Percentiles rank a stretch among this genome's conserved stretches.
phyloP scores from a whole-genome alignment of 805 yeast species.

The Saccharomycopsis sp. region DNA sequence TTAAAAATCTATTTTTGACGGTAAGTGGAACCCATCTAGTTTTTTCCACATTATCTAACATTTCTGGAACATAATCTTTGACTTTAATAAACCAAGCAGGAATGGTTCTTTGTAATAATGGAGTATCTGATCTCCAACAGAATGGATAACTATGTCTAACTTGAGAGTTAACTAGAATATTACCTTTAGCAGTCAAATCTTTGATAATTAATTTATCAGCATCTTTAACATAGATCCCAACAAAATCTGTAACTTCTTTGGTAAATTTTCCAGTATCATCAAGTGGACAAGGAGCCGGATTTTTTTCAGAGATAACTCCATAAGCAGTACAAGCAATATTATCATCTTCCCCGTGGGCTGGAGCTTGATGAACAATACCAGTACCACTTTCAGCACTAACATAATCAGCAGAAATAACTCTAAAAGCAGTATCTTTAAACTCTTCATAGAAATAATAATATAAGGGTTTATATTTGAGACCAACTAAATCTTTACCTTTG shows the following conservation, averaged over 20 bases:
- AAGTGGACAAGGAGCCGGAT: constrained; percentile 84
- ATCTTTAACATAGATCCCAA: constrained; percentile 85
- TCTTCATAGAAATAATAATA: constrained; percentile 71
- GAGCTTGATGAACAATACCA: constrained; percentile 97
- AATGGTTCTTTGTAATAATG: constrained; percentile 88
- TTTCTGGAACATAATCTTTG: constrained; percentile 75
- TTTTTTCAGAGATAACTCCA: constrained; percentile 62
- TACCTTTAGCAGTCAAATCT: constrained; percentile 66
- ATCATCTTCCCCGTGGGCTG: constrained; percentile 99
- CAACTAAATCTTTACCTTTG: constrained; percentile 71
- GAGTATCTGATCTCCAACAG: constrained; percentile 99
- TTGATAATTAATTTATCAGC: constrained; percentile 91
- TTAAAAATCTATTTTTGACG: constrained; percentile 88
- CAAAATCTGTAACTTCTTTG: constrained; percentile 58
- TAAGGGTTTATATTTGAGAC: constrained; percentile 71
- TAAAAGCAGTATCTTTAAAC: constrained; percentile 70
- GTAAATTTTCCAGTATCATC: constrained; percentile 90
- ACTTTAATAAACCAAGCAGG: constrained; percentile 98
- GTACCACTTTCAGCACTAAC: constrained; percentile 96
- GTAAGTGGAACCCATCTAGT: constrained; percentile 92
- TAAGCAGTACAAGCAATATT: constrained; percentile 65
- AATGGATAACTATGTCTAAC: constrained; percentile 95
- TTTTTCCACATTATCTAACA: constrained; percentile 73
- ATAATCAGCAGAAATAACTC: constrained; percentile 71
- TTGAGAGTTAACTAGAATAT: constrained; percentile 67